Conservation (phyloP, 805 yeast genomes). For the Saccharomycopsis fibuligera region DNA sequence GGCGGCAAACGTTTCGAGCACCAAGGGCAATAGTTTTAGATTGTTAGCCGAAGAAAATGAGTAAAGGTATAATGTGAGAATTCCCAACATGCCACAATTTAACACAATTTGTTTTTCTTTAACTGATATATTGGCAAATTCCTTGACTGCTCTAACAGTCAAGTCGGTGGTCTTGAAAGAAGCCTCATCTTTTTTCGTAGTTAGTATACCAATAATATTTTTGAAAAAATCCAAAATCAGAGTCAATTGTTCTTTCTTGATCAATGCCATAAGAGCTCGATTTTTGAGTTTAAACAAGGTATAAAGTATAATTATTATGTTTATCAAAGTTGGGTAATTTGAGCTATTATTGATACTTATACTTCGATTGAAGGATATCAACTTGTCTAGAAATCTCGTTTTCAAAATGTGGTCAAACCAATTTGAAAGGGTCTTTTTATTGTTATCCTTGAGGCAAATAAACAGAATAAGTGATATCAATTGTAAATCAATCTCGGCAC, state of each 20-base stretch:
- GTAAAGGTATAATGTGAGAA: constrained; percentile 14
- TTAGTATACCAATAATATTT: constrained; percentile 14
- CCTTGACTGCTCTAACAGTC: constrained; percentile 7
- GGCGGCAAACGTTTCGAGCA: constrained; percentile 9
- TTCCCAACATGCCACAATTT: constrained; percentile 13
- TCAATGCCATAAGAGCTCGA: constrained; percentile 9
- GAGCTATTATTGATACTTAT: constrained; percentile 4
- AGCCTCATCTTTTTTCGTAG: constrained; percentile 14
- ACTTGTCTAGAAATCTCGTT: constrained; percentile 10
- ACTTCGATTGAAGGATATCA: constrained; percentile 1
- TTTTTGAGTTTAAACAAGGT: constrained; percentile 11
- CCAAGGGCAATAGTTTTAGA: constrained; percentile 8
- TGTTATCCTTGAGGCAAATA: constrained; percentile 10
- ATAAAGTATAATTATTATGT: constrained; percentile 11
- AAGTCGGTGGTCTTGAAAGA: constrained; percentile 13
- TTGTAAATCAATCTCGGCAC: constrained; percentile 17
- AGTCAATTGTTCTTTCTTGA: constrained; percentile 6
- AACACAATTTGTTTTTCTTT: constrained; percentile 15
- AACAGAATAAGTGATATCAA: constrained; percentile 12
- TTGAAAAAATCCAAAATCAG: constrained; percentile 14
- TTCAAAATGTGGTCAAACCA: constrained; percentile 29
- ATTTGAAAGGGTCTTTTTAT: constrained; percentile 28
- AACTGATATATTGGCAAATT: constrained; percentile 12
- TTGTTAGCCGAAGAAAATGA: constrained; percentile 7
- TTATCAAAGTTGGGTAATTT: constrained; percentile 9